Conservation (phyloP, 441 rosid genomes). For the Euphorbia schlechtendalii region DNA sequence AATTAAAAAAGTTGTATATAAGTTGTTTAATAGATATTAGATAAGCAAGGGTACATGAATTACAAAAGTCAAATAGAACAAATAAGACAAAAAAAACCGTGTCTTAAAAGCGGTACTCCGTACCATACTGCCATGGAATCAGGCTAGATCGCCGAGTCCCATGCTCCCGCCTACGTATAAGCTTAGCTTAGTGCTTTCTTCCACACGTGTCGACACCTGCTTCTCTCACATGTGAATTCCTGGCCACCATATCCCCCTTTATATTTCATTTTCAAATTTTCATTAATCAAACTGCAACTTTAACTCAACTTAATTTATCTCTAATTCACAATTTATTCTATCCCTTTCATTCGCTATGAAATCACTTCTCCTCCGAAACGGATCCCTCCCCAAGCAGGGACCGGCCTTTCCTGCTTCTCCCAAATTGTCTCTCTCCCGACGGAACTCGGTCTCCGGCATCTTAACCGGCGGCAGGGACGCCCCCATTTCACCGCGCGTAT, state of each 20-base stretch:
- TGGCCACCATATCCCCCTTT: too few species aligned
- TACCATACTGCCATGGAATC: conserved; percentile 14
- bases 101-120: not conserved
- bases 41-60: too few species aligned
- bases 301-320: not conserved
- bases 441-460: conserved; percentile 29
- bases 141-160: conserved; percentile 21
- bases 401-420: conserved; percentile 29
- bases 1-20: too few species aligned
- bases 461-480: conserved; percentile 35
- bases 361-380: conserved; percentile 42
- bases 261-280: too few species aligned
- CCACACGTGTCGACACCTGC: conserved; percentile 29
- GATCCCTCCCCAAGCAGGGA: conserved; percentile 36
- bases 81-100: too few species aligned
- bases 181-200: conserved; percentile 31
- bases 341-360: conserved; percentile 33
- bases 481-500: conserved; percentile 27
- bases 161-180: conserved; percentile 19
- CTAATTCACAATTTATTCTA: not conserved
- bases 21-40: too few species aligned
- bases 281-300: not conserved
- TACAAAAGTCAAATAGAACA: too few species aligned
- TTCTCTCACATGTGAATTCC: conserved; percentile 13
- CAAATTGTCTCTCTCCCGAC: too few species aligned